These are phyloP conservation scores for Starmerella potacharoeniae DNA, from an alignment of 805 yeast species.

Conservation along the genomic window DNA sequence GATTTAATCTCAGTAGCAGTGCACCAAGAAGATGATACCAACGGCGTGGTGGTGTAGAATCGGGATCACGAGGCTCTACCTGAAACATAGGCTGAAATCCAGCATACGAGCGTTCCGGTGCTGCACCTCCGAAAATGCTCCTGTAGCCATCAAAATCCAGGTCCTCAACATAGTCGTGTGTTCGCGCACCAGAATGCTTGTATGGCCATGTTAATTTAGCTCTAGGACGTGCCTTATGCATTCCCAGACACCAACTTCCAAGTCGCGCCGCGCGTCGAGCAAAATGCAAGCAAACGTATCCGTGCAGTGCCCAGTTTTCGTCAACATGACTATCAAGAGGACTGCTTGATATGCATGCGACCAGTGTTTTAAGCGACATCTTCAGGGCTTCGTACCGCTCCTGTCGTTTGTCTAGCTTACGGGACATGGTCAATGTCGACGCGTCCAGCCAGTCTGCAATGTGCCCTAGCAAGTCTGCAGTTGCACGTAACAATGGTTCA, in stretches of 20 bases:
- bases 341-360: constrained; percentile 2
- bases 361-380: constrained; percentile 10
- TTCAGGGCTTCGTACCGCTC: constrained; percentile 9
- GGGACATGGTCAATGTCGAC: neutral
- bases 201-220: constrained; percentile 16
- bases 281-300: constrained; percentile 13
- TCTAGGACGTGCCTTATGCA: constrained; percentile 15
- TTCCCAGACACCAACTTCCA: constrained; percentile 16
- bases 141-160: constrained; percentile 11
- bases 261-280: constrained; percentile 14
- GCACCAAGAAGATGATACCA: constrained; percentile 23
- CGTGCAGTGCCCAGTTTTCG: constrained; percentile 13
- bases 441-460: constrained; percentile 21
- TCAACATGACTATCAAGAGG: constrained; percentile 6
- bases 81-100: constrained; percentile 11
- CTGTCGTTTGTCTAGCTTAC: neutral
- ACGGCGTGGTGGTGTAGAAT: constrained; percentile 26
- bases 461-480: constrained; percentile 14
- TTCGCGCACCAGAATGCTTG: neutral
- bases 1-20: neutral
- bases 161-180: constrained; percentile 5
- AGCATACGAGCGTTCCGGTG: constrained; percentile 10
- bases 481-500: constrained; percentile 10
- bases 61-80: constrained; percentile 25
- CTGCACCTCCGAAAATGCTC: neutral